These are phyloP conservation scores for Allium sativum DNA, from an alignment of 106 monocot genomes.

Conservation along the genomic window DNA sequence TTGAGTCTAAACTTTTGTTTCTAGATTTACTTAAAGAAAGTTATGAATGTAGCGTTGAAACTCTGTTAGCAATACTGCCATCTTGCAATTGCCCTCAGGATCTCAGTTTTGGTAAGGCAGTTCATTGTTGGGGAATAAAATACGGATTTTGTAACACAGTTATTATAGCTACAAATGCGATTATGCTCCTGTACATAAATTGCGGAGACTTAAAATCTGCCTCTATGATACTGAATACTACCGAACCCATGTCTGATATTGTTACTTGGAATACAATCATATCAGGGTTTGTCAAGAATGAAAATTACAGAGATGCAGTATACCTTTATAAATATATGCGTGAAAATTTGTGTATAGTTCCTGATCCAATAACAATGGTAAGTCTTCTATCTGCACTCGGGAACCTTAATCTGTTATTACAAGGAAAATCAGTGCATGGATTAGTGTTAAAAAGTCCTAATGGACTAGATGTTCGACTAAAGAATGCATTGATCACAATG, in stretches of 20 bases:
- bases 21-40: slow-evolving; percentile 31
- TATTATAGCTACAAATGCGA: slow-evolving; percentile 36
- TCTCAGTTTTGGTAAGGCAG: slow-evolving; percentile 36
- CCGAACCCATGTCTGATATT: slow-evolving; percentile 24
- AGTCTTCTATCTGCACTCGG: slow-evolving; percentile 50
- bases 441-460: slow-evolving; percentile 23
- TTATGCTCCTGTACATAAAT: slow-evolving; percentile 66
- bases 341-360: slow-evolving; percentile 2
- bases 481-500: slow-evolving; percentile 59
- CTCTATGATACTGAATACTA: slow-evolving; percentile 22
- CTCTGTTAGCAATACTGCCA: slow-evolving; percentile 35
- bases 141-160: slow-evolving; percentile 18
- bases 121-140: slow-evolving; percentile 50
- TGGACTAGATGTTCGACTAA: slow-evolving; percentile 29
- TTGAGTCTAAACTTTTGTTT: slow-evolving; percentile 27
- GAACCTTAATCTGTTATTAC: slow-evolving; percentile 17
- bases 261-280: slow-evolving; percentile 69
- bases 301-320: slow-evolving; percentile 27
- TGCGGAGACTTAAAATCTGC: slow-evolving; percentile 33
- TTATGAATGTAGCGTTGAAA: slow-evolving; percentile 35
- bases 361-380: slow-evolving; percentile 44
- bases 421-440: slow-evolving; percentile 36
- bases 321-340: slow-evolving; percentile 28
- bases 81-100: slow-evolving; percentile 27
- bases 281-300: slow-evolving; percentile 34